Evolutionary conservation across 2,329 filamentous ascomycete genomes (phyloP).

Genomic region (Elsinoe ampelina): DNA sequence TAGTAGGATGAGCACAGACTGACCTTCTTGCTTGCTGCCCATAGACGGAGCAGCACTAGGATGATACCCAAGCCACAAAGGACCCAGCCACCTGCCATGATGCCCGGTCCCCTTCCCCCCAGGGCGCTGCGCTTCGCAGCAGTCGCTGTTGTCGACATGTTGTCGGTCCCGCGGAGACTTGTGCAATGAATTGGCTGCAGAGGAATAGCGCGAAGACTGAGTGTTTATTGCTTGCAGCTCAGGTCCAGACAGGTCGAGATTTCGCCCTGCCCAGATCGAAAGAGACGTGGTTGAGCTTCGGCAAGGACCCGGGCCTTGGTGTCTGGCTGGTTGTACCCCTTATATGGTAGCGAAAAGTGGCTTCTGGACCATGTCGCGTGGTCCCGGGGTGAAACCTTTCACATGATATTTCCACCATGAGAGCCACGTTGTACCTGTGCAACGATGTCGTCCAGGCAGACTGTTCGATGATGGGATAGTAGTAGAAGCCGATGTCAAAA

Average conservation of each 20-base stretch:
- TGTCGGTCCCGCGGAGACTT: background rate
- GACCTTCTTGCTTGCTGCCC: slow-evolving; percentile 2
- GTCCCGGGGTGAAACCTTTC: background rate
- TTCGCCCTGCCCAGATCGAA: background rate
- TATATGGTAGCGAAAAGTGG: background rate
- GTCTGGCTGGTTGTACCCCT: background rate
- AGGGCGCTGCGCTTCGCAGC: background rate
- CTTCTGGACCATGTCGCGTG: background rate
- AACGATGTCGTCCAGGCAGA: background rate
- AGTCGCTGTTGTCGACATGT: background rate
- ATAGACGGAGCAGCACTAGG: background rate
- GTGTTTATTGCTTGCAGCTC: background rate
- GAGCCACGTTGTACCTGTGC: background rate
- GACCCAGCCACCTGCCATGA: slow-evolving; percentile 5
- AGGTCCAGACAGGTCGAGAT: background rate
- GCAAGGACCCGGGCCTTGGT: background rate
- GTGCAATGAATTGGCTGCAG: background rate
- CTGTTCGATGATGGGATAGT: background rate
- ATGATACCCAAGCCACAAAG: slow-evolving; percentile 9
- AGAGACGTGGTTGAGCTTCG: background rate
- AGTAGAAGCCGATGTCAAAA: background rate
- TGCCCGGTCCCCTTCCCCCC: background rate
- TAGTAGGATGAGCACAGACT: background rate
- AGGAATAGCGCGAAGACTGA: background rate
- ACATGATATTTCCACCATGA: background rate